A percentile compares a stretch with the other conserved stretches of the same genome.
Conservation (phyloP, 352 stramenopile species). For the Globisporangium okanoganense region DNA sequence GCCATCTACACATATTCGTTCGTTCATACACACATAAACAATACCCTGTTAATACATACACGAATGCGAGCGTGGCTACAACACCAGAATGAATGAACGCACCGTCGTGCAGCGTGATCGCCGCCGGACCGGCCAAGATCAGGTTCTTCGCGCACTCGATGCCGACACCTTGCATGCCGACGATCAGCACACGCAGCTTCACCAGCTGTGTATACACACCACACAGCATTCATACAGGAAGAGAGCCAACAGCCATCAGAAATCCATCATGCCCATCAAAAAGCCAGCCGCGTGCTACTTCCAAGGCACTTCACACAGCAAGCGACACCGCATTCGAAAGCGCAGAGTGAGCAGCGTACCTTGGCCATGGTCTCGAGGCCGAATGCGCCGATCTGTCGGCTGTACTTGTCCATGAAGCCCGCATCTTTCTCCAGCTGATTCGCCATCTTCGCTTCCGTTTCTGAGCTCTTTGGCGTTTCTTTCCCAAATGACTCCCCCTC, state of each 20-base stretch:
- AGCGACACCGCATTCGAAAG: conserved; percentile 11
- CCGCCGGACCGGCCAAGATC: conserved; percentile 84
- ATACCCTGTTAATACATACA: not conserved
- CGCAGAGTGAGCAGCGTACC: conserved; percentile 22
- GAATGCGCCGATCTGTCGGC: conserved; percentile 90
- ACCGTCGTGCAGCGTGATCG: conserved; percentile 87
- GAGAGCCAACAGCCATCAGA: conserved; percentile 2
- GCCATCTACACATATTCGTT: conserved; percentile 33
- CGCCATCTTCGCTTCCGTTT: conserved; percentile 48
- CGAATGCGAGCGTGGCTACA: not conserved
- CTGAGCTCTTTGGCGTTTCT: conserved; percentile 15
- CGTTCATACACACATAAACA: not conserved
- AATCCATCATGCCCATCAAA: not conserved
- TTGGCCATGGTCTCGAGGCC: conserved; percentile 91
- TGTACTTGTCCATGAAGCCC: conserved; percentile 94
- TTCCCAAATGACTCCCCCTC: not conserved
- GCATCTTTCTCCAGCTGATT: conserved; percentile 79
- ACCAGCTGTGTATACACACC: conserved; percentile 37
- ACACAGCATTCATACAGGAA: not conserved
- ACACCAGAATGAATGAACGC: not conserved
- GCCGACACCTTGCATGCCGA: conserved; percentile 84
- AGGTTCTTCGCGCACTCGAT: conserved; percentile 93
- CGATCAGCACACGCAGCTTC: conserved; percentile 81
- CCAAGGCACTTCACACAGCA: not conserved
- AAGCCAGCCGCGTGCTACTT: not conserved